phyloP scores from a whole-genome alignment of 306 rosid genomes.

The Prunus mira region DNA sequence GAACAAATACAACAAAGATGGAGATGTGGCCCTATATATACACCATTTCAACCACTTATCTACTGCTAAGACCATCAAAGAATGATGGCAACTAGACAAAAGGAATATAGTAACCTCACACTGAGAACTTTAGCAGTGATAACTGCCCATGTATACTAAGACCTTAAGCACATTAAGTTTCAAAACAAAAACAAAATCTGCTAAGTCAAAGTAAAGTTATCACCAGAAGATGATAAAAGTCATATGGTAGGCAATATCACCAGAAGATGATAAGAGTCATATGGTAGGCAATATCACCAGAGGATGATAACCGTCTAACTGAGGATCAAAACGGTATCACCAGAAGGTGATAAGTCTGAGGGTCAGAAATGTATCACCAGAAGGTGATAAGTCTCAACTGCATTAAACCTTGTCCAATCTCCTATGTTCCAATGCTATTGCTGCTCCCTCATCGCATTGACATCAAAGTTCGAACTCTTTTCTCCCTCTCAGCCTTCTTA shows the following conservation, averaged over 20 bases:
- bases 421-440: neutral
- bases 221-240: neutral
- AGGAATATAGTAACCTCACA: neutral
- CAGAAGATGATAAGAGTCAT: neutral
- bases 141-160: neutral
- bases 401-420: neutral
- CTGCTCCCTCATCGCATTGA: conserved; percentile 51
- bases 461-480: conserved; percentile 63
- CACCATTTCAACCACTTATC: conserved; percentile 17
- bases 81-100: conserved; percentile 29
- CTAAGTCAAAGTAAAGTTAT: neutral
- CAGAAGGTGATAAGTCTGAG: neutral
- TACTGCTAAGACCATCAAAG: conserved; percentile 42
- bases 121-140: conserved; percentile 19
- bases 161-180: conserved; percentile 19
- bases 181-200: neutral
- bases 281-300: neutral
- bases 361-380: conserved; percentile 4
- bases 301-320: neutral
- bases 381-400: neutral
- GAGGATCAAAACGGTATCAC: neutral
- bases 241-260: neutral
- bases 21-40: conserved; percentile 24
- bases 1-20: conserved; percentile 3
- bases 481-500: conserved; percentile 71